A percentile compares a stretch with the other conserved stretches of the same genome.
These are phyloP conservation scores for Neofusicoccum ribis DNA, from an alignment of 2,329 filamentous ascomycete genomes.

Conservation along the genomic window DNA sequence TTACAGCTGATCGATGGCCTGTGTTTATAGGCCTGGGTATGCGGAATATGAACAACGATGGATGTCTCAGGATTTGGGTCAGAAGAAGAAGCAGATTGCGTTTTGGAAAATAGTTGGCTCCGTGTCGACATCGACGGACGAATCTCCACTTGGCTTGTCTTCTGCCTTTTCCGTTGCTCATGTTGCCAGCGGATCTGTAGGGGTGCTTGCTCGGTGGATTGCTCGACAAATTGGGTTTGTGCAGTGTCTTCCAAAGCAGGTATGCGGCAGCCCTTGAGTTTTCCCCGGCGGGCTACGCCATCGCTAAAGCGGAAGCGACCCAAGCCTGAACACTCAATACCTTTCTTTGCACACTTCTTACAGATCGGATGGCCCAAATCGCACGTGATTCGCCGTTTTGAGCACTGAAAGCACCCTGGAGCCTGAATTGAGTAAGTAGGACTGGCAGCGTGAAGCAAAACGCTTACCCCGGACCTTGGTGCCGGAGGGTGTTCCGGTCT, in stretches of 20 bases:
- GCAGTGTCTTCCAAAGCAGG: slow-evolving; percentile 12
- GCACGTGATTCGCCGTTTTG: slow-evolving; percentile 40
- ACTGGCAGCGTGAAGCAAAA: background rate
- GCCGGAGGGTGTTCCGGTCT: background rate
- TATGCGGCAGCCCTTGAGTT: slow-evolving; percentile 24
- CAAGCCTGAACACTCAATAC: slow-evolving; percentile 42
- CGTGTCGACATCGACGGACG: background rate
- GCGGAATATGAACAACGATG: too few species aligned
- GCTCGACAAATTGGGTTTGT: background rate
- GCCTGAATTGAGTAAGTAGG: background rate
- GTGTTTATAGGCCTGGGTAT: background rate
- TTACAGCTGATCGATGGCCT: background rate
- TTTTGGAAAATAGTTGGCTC: background rate
- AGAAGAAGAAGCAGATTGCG: background rate
- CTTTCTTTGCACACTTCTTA: slow-evolving; percentile 41
- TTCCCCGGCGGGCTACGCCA: slow-evolving; percentile 28
- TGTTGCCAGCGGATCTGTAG: background rate
- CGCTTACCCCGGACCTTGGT: background rate
- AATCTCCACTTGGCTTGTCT: background rate
- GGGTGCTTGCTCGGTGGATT: background rate
- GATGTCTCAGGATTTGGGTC: too few species aligned
- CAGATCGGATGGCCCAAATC: slow-evolving; percentile 44
- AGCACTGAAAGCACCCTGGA: slow-evolving; percentile 41
- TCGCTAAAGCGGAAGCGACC: slow-evolving; percentile 41
- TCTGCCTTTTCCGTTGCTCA: background rate